Percentiles rank a stretch among this genome's conserved stretches.
phyloP scores from a whole-genome alignment of 2,329 filamentous ascomycete species.

The Fusarium pilosicola region DNA sequence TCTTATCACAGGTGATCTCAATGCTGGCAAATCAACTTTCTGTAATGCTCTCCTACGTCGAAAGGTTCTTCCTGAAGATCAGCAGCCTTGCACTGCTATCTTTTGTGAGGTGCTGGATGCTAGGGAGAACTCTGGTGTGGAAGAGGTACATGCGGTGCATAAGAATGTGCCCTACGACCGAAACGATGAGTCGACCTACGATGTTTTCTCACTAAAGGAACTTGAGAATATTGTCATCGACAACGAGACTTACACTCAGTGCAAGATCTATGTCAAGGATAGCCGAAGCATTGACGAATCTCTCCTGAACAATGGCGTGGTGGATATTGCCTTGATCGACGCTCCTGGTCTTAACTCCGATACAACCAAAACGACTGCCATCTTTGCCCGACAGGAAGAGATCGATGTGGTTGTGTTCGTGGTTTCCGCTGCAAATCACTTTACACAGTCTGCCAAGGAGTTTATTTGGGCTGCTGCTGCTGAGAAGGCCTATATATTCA shows the following conservation, averaged over 20 bases:
- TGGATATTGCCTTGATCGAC: slow-evolving; percentile 97
- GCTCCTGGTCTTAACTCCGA: slow-evolving; percentile 95
- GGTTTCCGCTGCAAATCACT: slow-evolving; percentile 96
- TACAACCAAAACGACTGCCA: slow-evolving; percentile 94
- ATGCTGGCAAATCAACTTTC: slow-evolving; percentile 98
- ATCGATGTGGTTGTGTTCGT: slow-evolving; percentile 99
- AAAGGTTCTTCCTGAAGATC: slow-evolving; percentile 94
- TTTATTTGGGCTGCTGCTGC: slow-evolving; percentile 96
- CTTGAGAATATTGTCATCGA: slow-evolving; percentile 91
- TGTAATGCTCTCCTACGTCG: slow-evolving; percentile 95
- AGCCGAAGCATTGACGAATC: slow-evolving; percentile 90
- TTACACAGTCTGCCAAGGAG: slow-evolving; percentile 96
- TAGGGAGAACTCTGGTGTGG: slow-evolving; percentile 86
- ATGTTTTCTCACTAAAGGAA: slow-evolving; percentile 80
- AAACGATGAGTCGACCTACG: slow-evolving; percentile 93
- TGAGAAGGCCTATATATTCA: slow-evolving; percentile 98
- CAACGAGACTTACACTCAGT: slow-evolving; percentile 88
- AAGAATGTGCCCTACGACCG: slow-evolving; percentile 83
- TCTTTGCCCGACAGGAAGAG: slow-evolving; percentile 97
- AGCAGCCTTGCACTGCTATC: slow-evolving; percentile 97
- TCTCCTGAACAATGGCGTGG: slow-evolving; percentile 94
- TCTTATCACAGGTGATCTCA: slow-evolving; percentile 92
- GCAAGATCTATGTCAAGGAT: slow-evolving; percentile 97
- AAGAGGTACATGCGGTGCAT: slow-evolving; percentile 96
- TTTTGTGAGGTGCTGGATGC: slow-evolving; percentile 97